These are phyloP conservation scores for Trichoderma semiorbis DNA, from an alignment of 2,329 filamentous ascomycete genomes.

Conservation along the genomic window DNA sequence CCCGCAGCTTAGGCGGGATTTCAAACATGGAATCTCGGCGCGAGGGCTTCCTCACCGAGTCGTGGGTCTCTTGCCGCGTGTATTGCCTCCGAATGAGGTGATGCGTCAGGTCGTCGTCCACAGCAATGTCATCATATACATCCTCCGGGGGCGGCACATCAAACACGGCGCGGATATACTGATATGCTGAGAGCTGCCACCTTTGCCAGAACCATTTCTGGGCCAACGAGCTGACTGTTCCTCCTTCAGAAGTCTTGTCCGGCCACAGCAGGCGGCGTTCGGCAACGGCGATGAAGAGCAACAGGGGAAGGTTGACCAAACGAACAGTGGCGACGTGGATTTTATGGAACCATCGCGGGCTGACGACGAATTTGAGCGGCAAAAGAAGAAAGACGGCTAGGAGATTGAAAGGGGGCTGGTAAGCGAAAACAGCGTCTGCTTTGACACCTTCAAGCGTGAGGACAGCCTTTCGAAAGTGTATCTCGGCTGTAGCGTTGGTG, in stretches of 20 bases:
- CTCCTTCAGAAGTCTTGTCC: conserved; percentile 21
- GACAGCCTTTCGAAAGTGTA: conserved; percentile 77
- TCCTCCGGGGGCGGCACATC: conserved; percentile 65
- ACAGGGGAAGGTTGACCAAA: conserved; percentile 68
- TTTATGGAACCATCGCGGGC: conserved; percentile 86
- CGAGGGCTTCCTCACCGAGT: conserved; percentile 31
- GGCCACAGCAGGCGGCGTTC: conserved; percentile 69
- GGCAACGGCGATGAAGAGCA: conserved; percentile 66
- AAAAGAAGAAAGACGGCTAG: conserved; percentile 70
- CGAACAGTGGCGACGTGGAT: conserved; percentile 77
- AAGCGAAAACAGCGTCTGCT: conserved; percentile 77
- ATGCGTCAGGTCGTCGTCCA: conserved; percentile 56
- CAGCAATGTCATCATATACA: conserved; percentile 54
- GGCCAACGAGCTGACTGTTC: conserved; percentile 24
- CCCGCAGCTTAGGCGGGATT: conserved; percentile 45
- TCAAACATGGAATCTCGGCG: conserved; percentile 57
- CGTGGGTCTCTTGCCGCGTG: conserved; percentile 37
- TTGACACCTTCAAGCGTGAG: conserved; percentile 84
- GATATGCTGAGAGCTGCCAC: conserved; percentile 66
- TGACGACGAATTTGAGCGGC: conserved; percentile 73
- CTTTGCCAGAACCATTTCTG: conserved; percentile 60
- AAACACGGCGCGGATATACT: conserved; percentile 70
- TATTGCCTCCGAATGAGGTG: conserved; percentile 58
- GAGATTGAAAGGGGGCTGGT: conserved; percentile 80
- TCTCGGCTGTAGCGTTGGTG: conserved; percentile 73